Evolutionary conservation across 768 basidiomycete genomes (phyloP), one percentile per base, ranked within the genome.

Genomic region (Boletus huronensis): DNA sequence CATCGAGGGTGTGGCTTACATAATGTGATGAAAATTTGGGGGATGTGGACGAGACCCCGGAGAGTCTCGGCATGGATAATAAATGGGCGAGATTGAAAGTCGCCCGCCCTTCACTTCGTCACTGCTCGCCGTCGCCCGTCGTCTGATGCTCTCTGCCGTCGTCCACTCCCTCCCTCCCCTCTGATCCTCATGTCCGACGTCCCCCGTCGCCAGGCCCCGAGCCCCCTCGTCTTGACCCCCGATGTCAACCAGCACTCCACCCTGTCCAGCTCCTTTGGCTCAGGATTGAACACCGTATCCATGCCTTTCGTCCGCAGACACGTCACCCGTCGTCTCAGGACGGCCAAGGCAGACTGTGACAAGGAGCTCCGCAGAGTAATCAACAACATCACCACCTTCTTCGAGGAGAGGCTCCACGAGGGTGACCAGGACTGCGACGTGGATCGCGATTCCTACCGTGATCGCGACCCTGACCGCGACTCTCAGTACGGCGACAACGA

Each of bases 331-430:
- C 86, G 97, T 54, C 84, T 98, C 72, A 89, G 86, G 75, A 88
- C 88, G 4, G 94, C 96, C 54, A 98, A 99, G 77, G 84, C 90
- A 48, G 90, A 91, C 60, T 99, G 96, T 78, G 93, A 99, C 82
- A 90, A 90, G 77, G 93, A 97, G 72, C 83, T 99, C 9, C 86
- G 88, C 66, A 88, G 93, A 67, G 90, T 98, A 68, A 93, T 95
- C 55, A 87, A 91, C 73, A 91, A 86, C 56, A 94, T 99, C 77
- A 96, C 96, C 58, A 73, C 84, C 36, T 98, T 93, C 74, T 96
- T 97, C 62, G 96, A 99, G 75, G 89, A 93, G 67, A 83, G 87
- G 63, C 80, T 96, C 35, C 79, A 88, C 42, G 89, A 91, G 59
- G 83, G 79, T 50, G 87, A 92, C 69, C 79, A 83, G 62, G 74